Percentiles rank a stretch among this genome's conserved stretches.
Evolutionary conservation across 139 green algal genomes (phyloP).

Genomic region (Micractinium sp.): DNA sequence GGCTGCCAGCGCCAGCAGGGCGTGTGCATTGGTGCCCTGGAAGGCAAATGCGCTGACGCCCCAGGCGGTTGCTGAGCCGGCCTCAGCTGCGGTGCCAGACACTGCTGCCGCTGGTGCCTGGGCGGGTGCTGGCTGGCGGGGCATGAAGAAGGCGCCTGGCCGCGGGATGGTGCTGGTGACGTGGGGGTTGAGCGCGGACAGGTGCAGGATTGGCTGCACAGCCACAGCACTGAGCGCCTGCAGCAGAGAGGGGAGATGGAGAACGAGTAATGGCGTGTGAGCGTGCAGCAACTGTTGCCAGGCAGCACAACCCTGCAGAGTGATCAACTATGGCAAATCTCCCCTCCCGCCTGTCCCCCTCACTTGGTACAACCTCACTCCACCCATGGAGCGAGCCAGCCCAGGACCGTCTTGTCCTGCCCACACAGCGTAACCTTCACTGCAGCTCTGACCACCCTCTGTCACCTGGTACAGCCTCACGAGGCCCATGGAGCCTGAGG

Average conservation of each 20-base stretch:
- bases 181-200: conserved; percentile 72
- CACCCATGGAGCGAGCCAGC: not conserved
- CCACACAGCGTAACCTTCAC: no score
- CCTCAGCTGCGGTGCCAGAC: not conserved
- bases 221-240: conserved; percentile 39
- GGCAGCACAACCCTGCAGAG: not conserved
- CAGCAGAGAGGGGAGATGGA: not conserved
- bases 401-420: no score
- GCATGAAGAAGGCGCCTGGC: conserved; percentile 30
- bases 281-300: not conserved
- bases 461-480: conserved; percentile 39
- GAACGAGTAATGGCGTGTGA: not conserved
- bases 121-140: conserved; percentile 40
- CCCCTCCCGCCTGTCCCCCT: not conserved
- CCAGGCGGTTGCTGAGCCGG: not conserved
- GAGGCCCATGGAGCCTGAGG: conserved; percentile 77
- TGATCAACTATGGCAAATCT: not conserved
- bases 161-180: conserved; percentile 44
- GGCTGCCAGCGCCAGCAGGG: conserved; percentile 45
- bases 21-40: conserved; percentile 81
- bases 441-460: not conserved
- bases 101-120: not conserved
- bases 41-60: conserved; percentile 86
- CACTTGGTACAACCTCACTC: not conserved
- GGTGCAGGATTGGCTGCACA: conserved; percentile 70